Evolutionary conservation across 2,329 filamentous ascomycete species (phyloP).

Genomic region (Xylaria hypoxylon): DNA sequence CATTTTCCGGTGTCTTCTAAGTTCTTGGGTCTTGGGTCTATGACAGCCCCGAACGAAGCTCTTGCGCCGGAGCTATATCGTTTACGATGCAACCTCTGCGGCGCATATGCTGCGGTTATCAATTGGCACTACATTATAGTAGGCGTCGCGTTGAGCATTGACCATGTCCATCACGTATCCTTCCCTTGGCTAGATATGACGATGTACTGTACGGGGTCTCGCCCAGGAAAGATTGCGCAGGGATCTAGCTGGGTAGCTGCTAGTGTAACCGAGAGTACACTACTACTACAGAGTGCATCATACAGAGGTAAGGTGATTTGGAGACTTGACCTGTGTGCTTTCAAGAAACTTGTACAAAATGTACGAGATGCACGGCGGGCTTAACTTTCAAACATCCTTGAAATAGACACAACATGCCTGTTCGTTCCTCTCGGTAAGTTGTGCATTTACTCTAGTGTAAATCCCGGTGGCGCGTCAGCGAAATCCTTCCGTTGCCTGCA

Average conservation of each 20-base stretch:
- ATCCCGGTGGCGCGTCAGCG: conserved; percentile 21
- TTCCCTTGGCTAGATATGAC: conserved; percentile 1
- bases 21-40: conserved; percentile 5
- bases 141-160: conserved; percentile 10
- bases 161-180: conserved; percentile 1
- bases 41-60: conserved; percentile 25
- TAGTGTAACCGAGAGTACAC: conserved; percentile 21
- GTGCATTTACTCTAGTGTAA: background rate
- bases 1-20: conserved; percentile 16
- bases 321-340: conserved; percentile 13
- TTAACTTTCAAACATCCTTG: conserved; percentile 8
- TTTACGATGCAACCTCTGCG: conserved; percentile 24
- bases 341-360: background rate
- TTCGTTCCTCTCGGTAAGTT: background rate
- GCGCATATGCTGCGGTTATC: conserved; percentile 4
- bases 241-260: conserved; percentile 11
- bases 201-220: conserved; percentile 8
- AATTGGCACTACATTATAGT: conserved; percentile 17
- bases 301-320: conserved; percentile 25
- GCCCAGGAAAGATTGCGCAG: background rate
- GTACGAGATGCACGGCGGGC: conserved; percentile 1
- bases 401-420: conserved; percentile 1
- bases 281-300: conserved; percentile 16
- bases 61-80: conserved; percentile 25
- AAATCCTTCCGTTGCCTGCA: conserved; percentile 23